phyloP scores from a whole-genome alignment of 371 early-diverging fungal species.

The Syncephalastrum contaminatum region DNA sequence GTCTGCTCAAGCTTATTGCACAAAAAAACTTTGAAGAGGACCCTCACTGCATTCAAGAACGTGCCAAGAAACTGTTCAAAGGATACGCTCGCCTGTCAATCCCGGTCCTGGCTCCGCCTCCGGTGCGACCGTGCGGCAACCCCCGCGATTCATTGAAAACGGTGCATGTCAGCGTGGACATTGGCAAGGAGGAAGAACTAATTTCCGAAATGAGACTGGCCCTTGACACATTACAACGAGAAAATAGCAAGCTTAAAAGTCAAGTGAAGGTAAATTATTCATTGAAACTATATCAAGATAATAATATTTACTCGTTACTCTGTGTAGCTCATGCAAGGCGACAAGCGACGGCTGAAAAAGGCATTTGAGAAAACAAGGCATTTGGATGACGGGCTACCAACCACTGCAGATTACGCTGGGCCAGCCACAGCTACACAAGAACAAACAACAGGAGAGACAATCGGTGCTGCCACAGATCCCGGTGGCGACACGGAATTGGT shows the following conservation, averaged over 20 bases:
- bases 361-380: constrained; percentile 34
- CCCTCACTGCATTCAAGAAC: constrained; percentile 26
- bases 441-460: neutral
- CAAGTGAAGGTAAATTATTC: constrained; percentile 24
- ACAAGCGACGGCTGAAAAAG: constrained; percentile 31
- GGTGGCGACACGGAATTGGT: neutral
- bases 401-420: constrained; percentile 2
- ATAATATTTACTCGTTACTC: neutral
- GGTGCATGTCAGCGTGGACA: constrained; percentile 33
- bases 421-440: neutral
- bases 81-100: constrained; percentile 34
- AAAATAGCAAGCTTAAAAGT: constrained; percentile 34
- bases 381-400: constrained; percentile 6
- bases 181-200: constrained; percentile 38
- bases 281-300: neutral
- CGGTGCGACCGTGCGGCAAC: constrained; percentile 3
- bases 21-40: constrained; percentile 35
- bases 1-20: constrained; percentile 41
- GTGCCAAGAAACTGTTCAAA: constrained; percentile 32
- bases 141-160: constrained; percentile 17
- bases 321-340: constrained; percentile 28
- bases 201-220: constrained; percentile 42
- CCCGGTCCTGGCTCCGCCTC: constrained; percentile 32
- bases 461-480: neutral
- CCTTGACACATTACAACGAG: constrained; percentile 33